Conservation (phyloP, 108 stramenopile species). For the Pseudonitzschia delicatissima region DNA sequence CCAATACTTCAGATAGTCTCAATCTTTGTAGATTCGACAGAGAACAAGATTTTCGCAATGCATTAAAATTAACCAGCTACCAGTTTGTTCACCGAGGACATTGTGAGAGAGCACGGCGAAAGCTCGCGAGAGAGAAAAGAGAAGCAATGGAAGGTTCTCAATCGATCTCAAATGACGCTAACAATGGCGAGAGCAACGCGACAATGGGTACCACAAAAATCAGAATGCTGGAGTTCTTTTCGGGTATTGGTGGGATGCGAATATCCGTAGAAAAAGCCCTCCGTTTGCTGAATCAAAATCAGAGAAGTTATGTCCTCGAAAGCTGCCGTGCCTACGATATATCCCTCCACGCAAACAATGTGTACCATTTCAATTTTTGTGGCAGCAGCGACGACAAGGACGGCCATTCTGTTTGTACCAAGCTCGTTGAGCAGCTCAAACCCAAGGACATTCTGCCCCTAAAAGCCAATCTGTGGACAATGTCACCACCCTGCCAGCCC, state of each 20-base stretch:
- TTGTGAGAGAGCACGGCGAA: too few species aligned
- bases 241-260: constrained; percentile 53
- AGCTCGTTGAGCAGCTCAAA: constrained; percentile 52
- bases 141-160: too few species aligned
- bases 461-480: constrained; percentile 40
- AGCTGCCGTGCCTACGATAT: constrained; percentile 53
- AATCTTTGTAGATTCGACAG: too few species aligned
- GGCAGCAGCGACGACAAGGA: background rate
- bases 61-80: too few species aligned
- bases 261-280: constrained; percentile 36
- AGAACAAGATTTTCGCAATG: too few species aligned
- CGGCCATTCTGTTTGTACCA: constrained; percentile 23
- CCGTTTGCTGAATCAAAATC: background rate
- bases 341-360: constrained; percentile 36
- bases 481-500: constrained; percentile 57
- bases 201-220: too few species aligned
- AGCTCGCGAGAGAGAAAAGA: too few species aligned
- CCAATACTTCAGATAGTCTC: too few species aligned
- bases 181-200: too few species aligned
- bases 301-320: background rate
- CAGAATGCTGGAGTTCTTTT: constrained; percentile 50
- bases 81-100: too few species aligned
- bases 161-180: too few species aligned
- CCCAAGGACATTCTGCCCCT: constrained; percentile 11
- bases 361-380: constrained; percentile 44